These are phyloP conservation scores for Platanthera guangdongensis DNA, from an alignment of 106 monocot species.

Conservation along the genomic window DNA sequence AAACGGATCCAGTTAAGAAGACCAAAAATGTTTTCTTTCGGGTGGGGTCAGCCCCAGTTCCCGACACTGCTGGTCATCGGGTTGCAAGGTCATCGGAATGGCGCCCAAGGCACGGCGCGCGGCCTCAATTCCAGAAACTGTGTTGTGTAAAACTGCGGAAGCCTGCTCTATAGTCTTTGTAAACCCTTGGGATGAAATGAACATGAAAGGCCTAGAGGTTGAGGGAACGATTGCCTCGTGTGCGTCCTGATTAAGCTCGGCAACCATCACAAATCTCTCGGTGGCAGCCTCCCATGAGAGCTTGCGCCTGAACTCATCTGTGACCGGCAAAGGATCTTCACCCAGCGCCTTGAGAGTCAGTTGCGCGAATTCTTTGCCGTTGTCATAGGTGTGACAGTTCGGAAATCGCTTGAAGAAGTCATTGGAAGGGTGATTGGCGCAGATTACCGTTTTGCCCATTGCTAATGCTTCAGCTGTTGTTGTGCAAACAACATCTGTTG, in stretches of 20 bases:
- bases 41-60: slow-evolving; percentile 33
- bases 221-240: slow-evolving; percentile 3
- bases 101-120: slow-evolving; percentile 53
- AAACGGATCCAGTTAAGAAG: too few species aligned
- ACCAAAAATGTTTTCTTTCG: background rate
- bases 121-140: slow-evolving; percentile 45
- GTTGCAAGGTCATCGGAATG: slow-evolving; percentile 42
- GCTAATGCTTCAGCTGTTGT: slow-evolving; percentile 88
- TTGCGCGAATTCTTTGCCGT: slow-evolving; percentile 40
- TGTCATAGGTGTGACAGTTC: slow-evolving; percentile 55
- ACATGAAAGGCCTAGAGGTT: slow-evolving; percentile 19
- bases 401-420: slow-evolving; percentile 82
- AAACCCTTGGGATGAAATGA: slow-evolving; percentile 21
- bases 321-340: slow-evolving; percentile 38
- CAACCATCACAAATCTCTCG: slow-evolving; percentile 39
- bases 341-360: slow-evolving; percentile 31
- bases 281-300: slow-evolving; percentile 74
- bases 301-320: slow-evolving; percentile 43
- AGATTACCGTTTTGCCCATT: slow-evolving; percentile 75
- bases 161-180: slow-evolving; percentile 35
- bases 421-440: slow-evolving; percentile 77
- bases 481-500: slow-evolving; percentile 91
- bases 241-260: slow-evolving; percentile 20
- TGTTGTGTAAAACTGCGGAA: slow-evolving; percentile 47
- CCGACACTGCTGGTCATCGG: slow-evolving; percentile 45